Evolutionary conservation across 2,329 filamentous ascomycete genomes (phyloP).

Genomic region (Aspergillus ibericus): DNA sequence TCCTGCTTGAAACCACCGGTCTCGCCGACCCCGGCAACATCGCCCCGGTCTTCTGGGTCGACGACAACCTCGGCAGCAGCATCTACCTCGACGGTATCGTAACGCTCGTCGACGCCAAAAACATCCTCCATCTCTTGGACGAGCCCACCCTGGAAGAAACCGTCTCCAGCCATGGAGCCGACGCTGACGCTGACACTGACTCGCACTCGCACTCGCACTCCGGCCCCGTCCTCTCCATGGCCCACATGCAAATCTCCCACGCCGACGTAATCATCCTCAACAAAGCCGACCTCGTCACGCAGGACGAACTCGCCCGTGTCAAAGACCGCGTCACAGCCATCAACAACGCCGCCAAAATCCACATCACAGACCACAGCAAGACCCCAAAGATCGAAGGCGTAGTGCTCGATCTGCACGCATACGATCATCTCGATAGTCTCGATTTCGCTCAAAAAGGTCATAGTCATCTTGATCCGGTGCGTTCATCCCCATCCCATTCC

Average conservation of each 20-base stretch:
- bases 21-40: slow-evolving; percentile 94
- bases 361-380: slow-evolving; percentile 75
- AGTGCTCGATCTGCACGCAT: slow-evolving; percentile 86
- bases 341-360: slow-evolving; percentile 82
- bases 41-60: slow-evolving; percentile 95
- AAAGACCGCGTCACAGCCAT: slow-evolving; percentile 74
- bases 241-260: slow-evolving; percentile 94
- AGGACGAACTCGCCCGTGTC: slow-evolving; percentile 68
- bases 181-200: slow-evolving; percentile 53
- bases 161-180: slow-evolving; percentile 44
- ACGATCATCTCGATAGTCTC: slow-evolving; percentile 75
- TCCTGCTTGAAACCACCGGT: slow-evolving; percentile 92
- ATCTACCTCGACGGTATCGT: slow-evolving; percentile 98
- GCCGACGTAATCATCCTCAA: slow-evolving; percentile 95
- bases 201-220: slow-evolving; percentile 39
- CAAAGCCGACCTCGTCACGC: slow-evolving; percentile 80
- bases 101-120: slow-evolving; percentile 92
- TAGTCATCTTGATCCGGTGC: slow-evolving; percentile 83
- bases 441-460: slow-evolving; percentile 76
- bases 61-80: slow-evolving; percentile 89
- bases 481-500: slow-evolving; percentile 29
- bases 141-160: slow-evolving; percentile 54
- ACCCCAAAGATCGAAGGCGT: slow-evolving; percentile 83
- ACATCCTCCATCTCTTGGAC: slow-evolving; percentile 79
- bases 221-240: slow-evolving; percentile 78